Evolutionary conservation across 148 eudicot species (phyloP).

Genomic region (Mesembryanthemum crystallinum): DNA sequence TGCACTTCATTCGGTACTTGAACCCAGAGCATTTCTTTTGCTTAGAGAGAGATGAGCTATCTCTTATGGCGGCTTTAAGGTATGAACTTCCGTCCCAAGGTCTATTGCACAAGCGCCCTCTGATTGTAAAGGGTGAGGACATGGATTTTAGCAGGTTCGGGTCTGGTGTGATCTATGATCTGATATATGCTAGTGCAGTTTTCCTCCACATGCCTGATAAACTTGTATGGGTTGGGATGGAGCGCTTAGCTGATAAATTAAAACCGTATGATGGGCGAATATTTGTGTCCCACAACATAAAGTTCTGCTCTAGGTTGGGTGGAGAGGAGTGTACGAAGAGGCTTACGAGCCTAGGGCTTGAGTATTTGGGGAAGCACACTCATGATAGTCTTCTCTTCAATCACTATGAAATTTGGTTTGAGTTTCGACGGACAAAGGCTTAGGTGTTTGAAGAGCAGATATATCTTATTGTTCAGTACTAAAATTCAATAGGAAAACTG

Average conservation of each 20-base stretch:
- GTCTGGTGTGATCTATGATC: constrained; percentile 53
- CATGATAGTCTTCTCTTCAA: constrained; percentile 94
- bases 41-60: constrained; percentile 91
- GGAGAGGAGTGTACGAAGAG: constrained; percentile 81
- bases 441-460: constrained; percentile 16
- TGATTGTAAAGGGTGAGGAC: constrained; percentile 81
- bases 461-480: not conserved
- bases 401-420: constrained; percentile 96
- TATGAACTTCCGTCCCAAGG: constrained; percentile 97
- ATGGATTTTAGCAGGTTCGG: constrained; percentile 86
- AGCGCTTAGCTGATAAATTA: constrained; percentile 59
- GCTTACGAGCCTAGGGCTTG: constrained; percentile 66
- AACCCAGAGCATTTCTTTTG: constrained; percentile 74
- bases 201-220: constrained; percentile 94
- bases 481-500: not conserved
- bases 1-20: constrained; percentile 83
- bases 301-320: constrained; percentile 93
- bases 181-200: constrained; percentile 96
- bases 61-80: constrained; percentile 89
- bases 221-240: constrained; percentile 93
- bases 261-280: constrained; percentile 77
- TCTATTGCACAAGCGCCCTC: constrained; percentile 73
- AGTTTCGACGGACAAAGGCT: constrained; percentile 59
- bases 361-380: constrained; percentile 73
- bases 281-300: constrained; percentile 85